Conservation (phyloP, 331 rosid species). For the Arachis monticola region DNA sequence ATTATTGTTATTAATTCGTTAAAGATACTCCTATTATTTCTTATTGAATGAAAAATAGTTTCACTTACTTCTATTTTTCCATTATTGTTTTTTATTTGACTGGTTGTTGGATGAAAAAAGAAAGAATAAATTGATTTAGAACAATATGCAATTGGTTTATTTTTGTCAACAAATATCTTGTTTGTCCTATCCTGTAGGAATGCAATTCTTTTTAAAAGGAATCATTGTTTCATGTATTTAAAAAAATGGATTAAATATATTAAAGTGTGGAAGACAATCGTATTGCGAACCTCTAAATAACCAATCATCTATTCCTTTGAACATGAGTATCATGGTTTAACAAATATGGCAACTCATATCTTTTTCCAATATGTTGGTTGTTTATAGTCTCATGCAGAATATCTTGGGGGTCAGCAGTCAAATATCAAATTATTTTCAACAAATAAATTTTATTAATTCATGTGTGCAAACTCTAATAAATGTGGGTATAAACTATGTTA, state of each 20-base stretch:
- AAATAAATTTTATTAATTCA: no score
- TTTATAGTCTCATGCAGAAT: background rate
- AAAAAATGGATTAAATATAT: background rate
- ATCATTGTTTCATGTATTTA: conserved; percentile 17
- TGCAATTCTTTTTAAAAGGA: background rate
- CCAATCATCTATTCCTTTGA: background rate
- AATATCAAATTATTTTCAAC: no score
- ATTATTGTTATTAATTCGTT: background rate
- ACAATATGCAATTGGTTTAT: background rate
- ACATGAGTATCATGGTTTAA: background rate
- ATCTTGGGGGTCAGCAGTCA: no score
- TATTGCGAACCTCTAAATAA: conserved; percentile 4
- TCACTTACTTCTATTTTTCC: conserved; percentile 10
- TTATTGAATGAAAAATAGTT: background rate
- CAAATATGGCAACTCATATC: background rate
- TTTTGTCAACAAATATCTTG: background rate
- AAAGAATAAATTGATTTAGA: conserved; percentile 11
- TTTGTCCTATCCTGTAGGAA: background rate
- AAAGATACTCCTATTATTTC: background rate
- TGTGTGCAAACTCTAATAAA: no score
- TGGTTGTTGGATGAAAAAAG: background rate
- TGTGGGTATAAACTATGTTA: no score
- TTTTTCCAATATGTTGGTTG: conserved; percentile 14
- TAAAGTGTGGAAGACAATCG: conserved; percentile 13
- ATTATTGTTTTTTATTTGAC: background rate